phyloP scores from a whole-genome alignment of 495 filamentous ascomycete species.

The Penicillium cataractarum region DNA sequence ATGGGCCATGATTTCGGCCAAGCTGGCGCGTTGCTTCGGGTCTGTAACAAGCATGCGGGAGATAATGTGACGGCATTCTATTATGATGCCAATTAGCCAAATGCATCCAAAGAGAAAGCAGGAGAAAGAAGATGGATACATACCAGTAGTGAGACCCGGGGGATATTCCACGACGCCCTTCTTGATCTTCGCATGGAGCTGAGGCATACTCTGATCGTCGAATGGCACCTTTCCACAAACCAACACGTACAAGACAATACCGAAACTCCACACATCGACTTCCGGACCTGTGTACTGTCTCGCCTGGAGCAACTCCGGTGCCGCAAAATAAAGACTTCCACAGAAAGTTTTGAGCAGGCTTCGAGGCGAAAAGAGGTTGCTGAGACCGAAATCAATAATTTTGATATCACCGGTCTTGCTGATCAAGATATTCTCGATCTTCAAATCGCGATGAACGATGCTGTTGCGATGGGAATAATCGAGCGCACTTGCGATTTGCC shows the following conservation, averaged over 20 bases:
- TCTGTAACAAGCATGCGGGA: constrained; percentile 97
- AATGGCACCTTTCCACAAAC: constrained; percentile 99
- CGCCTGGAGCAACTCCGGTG: constrained; percentile 91
- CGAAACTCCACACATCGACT: constrained; percentile 99
- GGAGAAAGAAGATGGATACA: constrained; percentile 27
- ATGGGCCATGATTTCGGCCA: constrained; percentile 93
- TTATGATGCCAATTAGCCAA: not conserved
- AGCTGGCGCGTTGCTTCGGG: constrained; percentile 80
- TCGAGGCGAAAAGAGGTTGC: constrained; percentile 91
- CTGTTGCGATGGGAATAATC: constrained; percentile 99
- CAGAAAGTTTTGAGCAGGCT: constrained; percentile 95
- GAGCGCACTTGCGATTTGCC: constrained; percentile 96
- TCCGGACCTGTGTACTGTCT: constrained; percentile 94
- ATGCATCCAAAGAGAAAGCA: not conserved
- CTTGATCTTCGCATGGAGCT: constrained; percentile 98
- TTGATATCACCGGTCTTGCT: constrained; percentile 99
- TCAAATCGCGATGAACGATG: constrained; percentile 96
- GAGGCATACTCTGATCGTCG: constrained; percentile 99
- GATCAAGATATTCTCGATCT: constrained; percentile 99
- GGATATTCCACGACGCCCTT: constrained; percentile 96
- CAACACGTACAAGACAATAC: constrained; percentile 96
- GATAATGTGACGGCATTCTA: constrained; percentile 89
- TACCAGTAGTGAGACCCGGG: constrained; percentile 86
- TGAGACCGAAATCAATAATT: constrained; percentile 98
- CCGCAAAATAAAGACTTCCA: constrained; percentile 96